Evolutionary conservation across 164 flowering plant species (phyloP).

Genomic region (Aristolochia fimbriata): DNA sequence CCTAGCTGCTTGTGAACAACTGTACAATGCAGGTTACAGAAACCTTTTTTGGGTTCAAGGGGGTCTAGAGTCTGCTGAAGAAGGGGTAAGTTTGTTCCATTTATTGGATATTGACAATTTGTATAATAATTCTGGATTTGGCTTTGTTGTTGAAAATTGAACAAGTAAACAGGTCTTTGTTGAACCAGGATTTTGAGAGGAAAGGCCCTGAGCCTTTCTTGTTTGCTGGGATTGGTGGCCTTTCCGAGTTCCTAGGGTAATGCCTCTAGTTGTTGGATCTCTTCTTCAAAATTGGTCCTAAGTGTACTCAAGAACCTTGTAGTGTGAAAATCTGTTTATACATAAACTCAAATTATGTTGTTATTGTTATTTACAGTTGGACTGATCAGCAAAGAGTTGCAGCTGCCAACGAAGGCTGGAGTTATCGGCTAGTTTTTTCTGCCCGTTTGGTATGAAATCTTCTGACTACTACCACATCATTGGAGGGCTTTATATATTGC

Average conservation of each 20-base stretch:
- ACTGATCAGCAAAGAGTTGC: constrained; percentile 92
- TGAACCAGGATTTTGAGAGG: constrained; percentile 68
- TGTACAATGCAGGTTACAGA: constrained; percentile 78
- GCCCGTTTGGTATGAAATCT: constrained; percentile 64
- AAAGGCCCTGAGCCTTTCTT: constrained; percentile 89
- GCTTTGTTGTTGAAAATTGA: neutral
- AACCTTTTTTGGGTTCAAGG: constrained; percentile 96
- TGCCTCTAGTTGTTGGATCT: neutral
- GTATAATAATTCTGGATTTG: neutral
- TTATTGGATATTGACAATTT: neutral
- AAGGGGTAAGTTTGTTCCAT: constrained; percentile 41
- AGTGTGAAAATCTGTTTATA: neutral
- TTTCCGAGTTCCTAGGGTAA: constrained; percentile 96
- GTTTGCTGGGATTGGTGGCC: constrained; percentile 92
- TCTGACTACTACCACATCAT: neutral
- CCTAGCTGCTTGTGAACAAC: constrained; percentile 91
- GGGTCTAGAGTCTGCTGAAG: constrained; percentile 92
- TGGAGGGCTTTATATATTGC: neutral
- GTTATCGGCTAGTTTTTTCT: constrained; percentile 63
- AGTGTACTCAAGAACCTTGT: neutral
- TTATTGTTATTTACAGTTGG: constrained; percentile 44
- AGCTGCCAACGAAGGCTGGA: constrained; percentile 89
- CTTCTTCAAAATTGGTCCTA: neutral
- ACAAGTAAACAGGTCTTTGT: neutral
- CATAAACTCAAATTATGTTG: neutral